These are phyloP conservation scores for Chlorophyllum brunneum DNA, from an alignment of 768 basidiomycete species.

Conservation along the genomic window DNA sequence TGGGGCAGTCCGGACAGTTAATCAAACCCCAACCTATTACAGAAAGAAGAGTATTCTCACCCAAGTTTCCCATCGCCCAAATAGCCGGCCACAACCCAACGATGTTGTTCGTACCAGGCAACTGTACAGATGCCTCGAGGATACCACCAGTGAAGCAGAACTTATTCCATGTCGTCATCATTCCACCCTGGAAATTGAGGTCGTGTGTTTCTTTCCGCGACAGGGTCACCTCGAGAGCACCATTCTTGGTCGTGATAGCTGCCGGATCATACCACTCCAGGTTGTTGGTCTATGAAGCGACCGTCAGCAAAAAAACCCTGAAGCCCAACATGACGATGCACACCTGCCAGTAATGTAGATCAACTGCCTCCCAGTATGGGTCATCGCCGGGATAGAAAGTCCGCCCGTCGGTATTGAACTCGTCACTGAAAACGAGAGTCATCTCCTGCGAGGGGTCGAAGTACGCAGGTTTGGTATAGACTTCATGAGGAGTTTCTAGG, in stretches of 20 bases:
- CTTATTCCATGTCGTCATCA: constrained; percentile 81
- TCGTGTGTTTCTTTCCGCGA: constrained; percentile 62
- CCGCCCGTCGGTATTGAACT: constrained; percentile 78
- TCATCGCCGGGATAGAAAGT: constrained; percentile 88
- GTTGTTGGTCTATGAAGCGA: constrained; percentile 51
- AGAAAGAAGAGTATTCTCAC: constrained; percentile 23
- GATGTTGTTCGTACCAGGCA: constrained; percentile 67
- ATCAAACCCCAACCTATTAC: constrained; percentile 1
- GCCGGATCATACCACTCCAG: constrained; percentile 89
- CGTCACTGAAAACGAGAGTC: constrained; percentile 84
- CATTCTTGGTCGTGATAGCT: constrained; percentile 68
- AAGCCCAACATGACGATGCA: background rate
- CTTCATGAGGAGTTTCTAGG: constrained; percentile 61
- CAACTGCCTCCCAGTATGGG: constrained; percentile 83
- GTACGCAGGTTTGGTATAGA: constrained; percentile 51
- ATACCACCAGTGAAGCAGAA: constrained; percentile 93
- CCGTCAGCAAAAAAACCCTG: background rate
- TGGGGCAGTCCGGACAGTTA: constrained; percentile 8
- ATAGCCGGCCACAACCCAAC: constrained; percentile 76
- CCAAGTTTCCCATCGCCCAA: constrained; percentile 81
- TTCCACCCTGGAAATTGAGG: constrained; percentile 67
- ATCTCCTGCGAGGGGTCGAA: constrained; percentile 47
- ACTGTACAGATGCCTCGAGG: constrained; percentile 60
- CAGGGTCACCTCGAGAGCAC: constrained; percentile 74
- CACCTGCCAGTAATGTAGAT: constrained; percentile 78